These are phyloP conservation scores for Zygoascus meyerae DNA, from an alignment of 1,139 yeast species.

Conservation along the genomic window DNA sequence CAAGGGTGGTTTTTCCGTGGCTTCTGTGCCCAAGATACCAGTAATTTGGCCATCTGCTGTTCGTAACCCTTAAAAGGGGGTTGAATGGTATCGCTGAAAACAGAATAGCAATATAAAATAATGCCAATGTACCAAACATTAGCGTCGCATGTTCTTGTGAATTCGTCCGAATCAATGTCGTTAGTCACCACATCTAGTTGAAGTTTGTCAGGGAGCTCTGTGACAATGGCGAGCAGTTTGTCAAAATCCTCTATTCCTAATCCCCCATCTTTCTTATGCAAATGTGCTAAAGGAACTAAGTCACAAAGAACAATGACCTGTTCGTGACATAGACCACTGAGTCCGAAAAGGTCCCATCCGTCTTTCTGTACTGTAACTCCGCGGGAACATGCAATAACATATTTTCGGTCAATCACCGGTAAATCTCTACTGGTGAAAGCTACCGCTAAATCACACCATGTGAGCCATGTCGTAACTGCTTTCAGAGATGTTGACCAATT, in stretches of 20 bases:
- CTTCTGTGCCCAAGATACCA: slow-evolving; percentile 5
- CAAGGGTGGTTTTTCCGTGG: slow-evolving; percentile 4
- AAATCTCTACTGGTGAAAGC: slow-evolving; percentile 10
- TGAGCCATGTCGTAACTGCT: slow-evolving; percentile 7
- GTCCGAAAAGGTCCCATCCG: slow-evolving; percentile 7
- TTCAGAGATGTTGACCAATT: slow-evolving; percentile 2
- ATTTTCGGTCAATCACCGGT: slow-evolving; percentile 5
- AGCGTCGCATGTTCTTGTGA: slow-evolving; percentile 1
- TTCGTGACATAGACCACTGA: slow-evolving; percentile 2
- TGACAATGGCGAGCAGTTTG: not conserved
- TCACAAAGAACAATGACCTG: not conserved
- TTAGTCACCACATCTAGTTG: not conserved
- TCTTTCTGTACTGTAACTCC: not conserved
- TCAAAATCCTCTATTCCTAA: slow-evolving; percentile 1
- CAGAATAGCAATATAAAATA: slow-evolving; percentile 5
- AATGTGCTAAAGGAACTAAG: slow-evolving; percentile 3
- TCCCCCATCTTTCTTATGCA: not conserved
- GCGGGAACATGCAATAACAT: not conserved
- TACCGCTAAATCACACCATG: slow-evolving; percentile 10
- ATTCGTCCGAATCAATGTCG: slow-evolving; percentile 2
- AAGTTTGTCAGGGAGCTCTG: not conserved
- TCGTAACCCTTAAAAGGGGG: not conserved
- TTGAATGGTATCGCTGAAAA: not conserved
- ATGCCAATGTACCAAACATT: slow-evolving; percentile 7
- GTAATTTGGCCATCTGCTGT: not conserved